Evolutionary conservation across 2,329 filamentous ascomycete species (phyloP).

Genomic region (Sordariomycetes sp.): DNA sequence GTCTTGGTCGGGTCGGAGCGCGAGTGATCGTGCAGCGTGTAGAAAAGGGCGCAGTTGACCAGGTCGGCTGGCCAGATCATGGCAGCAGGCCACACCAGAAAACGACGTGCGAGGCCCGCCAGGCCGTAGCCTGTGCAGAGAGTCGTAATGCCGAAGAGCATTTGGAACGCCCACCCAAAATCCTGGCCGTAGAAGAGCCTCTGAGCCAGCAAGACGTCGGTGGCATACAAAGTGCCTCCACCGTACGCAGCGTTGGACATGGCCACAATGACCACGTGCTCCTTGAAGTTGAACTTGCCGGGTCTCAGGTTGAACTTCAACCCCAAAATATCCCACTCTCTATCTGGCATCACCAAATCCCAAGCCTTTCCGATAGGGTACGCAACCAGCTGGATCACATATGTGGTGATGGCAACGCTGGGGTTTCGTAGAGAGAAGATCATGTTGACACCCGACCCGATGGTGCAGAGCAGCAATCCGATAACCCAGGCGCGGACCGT

Average conservation of each 20-base stretch:
- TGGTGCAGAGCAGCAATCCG: slow-evolving; percentile 49
- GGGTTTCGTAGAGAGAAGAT: slow-evolving; percentile 52
- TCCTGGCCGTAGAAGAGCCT: slow-evolving; percentile 48
- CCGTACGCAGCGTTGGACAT: slow-evolving; percentile 56
- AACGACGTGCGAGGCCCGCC: slow-evolving; percentile 43
- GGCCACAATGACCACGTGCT: slow-evolving; percentile 52
- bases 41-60: slow-evolving; percentile 43
- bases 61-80: slow-evolving; percentile 51
- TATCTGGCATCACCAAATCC: slow-evolving; percentile 45
- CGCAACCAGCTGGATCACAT: slow-evolving; percentile 52
- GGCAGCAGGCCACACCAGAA: slow-evolving; percentile 43
- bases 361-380: slow-evolving; percentile 48
- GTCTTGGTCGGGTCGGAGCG: slow-evolving; percentile 37
- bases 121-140: slow-evolving; percentile 49
- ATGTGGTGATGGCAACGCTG: slow-evolving; percentile 49
- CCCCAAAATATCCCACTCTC: slow-evolving; percentile 39
- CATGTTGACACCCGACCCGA: slow-evolving; percentile 54
- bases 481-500: slow-evolving; percentile 57
- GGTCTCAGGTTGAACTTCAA: slow-evolving; percentile 47
- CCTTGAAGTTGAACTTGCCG: slow-evolving; percentile 52
- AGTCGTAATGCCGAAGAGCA: slow-evolving; percentile 44
- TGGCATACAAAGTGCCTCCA: slow-evolving; percentile 47
- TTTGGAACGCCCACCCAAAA: slow-evolving; percentile 44
- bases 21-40: slow-evolving; percentile 35
- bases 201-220: slow-evolving; percentile 38